phyloP scores from a whole-genome alignment of 2,329 filamentous ascomycete genomes.

The Trichoderma asperellum region DNA sequence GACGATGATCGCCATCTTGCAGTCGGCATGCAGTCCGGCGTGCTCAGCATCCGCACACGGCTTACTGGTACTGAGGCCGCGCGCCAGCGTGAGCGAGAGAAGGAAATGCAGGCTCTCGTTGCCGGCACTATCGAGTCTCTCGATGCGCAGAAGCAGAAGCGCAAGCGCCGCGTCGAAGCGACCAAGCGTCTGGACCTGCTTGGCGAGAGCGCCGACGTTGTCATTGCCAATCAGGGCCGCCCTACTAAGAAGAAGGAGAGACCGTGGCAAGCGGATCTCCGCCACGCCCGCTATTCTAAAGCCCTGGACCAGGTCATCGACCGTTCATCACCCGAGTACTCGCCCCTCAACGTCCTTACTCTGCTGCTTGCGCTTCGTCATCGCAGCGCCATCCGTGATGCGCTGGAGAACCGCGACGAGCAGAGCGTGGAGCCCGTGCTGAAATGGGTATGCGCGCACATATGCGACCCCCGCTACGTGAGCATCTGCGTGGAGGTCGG shows the following conservation, averaged over 20 bases:
- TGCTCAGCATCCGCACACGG: slow-evolving; percentile 89
- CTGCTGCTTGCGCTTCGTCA: slow-evolving; percentile 84
- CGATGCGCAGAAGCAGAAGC: slow-evolving; percentile 71
- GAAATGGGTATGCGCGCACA: slow-evolving; percentile 78
- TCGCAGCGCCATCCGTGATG: slow-evolving; percentile 79
- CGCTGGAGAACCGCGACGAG: slow-evolving; percentile 81
- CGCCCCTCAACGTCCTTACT: slow-evolving; percentile 69
- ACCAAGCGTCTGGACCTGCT: slow-evolving; percentile 71
- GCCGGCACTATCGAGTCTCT: slow-evolving; percentile 78
- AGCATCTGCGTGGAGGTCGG: slow-evolving; percentile 81
- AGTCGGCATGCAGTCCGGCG: slow-evolving; percentile 91
- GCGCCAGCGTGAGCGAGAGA: slow-evolving; percentile 74
- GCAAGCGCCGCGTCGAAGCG: slow-evolving; percentile 60
- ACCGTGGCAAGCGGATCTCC: slow-evolving; percentile 79
- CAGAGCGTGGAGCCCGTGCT: slow-evolving; percentile 79
- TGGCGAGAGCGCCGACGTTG: slow-evolving; percentile 83
- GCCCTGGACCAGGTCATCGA: slow-evolving; percentile 81
- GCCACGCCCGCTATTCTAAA: slow-evolving; percentile 73
- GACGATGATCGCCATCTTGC: slow-evolving; percentile 85
- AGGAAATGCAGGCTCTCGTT: slow-evolving; percentile 82
- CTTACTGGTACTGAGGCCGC: slow-evolving; percentile 80
- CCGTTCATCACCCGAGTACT: slow-evolving; percentile 54
- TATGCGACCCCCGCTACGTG: slow-evolving; percentile 81
- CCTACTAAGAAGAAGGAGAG: slow-evolving; percentile 63
- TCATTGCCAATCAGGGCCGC: slow-evolving; percentile 74